Base-by-base conservation (phyloP, 129 eudicot species). In the Chrysanthemum seticuspe region DNA sequence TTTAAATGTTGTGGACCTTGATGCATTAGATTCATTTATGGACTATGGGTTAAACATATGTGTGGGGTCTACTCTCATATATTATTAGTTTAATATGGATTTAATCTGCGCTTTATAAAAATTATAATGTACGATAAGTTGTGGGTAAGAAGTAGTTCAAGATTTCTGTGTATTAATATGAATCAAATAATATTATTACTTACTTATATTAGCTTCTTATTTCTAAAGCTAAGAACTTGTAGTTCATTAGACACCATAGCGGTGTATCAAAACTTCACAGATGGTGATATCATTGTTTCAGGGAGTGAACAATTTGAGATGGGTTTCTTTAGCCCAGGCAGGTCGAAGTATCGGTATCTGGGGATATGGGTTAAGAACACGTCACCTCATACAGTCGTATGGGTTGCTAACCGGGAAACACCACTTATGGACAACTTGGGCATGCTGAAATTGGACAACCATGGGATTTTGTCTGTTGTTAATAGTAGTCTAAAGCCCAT, bases 401-500 rank as follows among this genome's bases (percentile, higher is more conserved):
- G 82, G 82, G 78, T 72, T 11, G 83, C 83, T 49, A 79, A 79
- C 21, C 59, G 83, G 45, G 59, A 68, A 19, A 73, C 47, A 12
- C 83, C 83, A 49, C 1, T 79, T 6, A 1, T 2, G 0, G 61
- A 79, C 16, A 34, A 13, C 10, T 73, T 57, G 19, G 79, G 75
- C 55, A 23, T 2, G 36, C 23, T 66, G 15, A 67, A 16, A 72
- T 31, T 79, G 7, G 54, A 6, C 29, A 23, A 5, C 11, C 13
- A 73, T 0, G 79, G 83, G 14, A 67, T 44, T 40, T 34, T 67
- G 36, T 44, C 2, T 4, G n/a, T 79, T 21, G 16, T 13, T 16
- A 47, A 59, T 51, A 77, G 75, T 10, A 23, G 10, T 11, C 40
- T 40, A 31, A 59, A 19, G 1, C 2, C 5, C 14, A 66, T 79